Conservation (phyloP, 1,284 basidiomycete genomes). For the Meripilus lineatus region DNA sequence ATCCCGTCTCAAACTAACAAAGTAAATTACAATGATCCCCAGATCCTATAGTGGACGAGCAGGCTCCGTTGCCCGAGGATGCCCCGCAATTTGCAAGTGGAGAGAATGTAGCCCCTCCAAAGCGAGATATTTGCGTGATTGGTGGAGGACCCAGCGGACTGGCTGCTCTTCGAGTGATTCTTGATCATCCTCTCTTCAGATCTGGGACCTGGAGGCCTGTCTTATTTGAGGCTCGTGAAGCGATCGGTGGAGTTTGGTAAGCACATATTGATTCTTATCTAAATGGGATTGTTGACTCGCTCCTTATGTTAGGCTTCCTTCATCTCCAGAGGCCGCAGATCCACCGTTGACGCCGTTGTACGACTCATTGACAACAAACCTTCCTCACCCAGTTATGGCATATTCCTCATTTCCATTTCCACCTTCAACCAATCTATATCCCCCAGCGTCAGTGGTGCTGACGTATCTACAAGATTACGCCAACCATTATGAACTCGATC, state of each 20-base stretch:
- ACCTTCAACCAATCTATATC: constrained; percentile 65
- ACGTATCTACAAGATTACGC: constrained; percentile 61
- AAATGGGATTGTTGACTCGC: background rate
- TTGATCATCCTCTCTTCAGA: constrained; percentile 52
- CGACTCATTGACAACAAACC: constrained; percentile 70
- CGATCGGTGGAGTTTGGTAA: constrained; percentile 72
- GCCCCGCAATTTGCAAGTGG: too few species aligned
- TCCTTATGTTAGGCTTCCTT: too few species aligned
- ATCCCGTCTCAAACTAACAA: too few species aligned
- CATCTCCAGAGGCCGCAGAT: background rate
- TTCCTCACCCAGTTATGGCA: constrained; percentile 73
- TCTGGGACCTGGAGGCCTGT: constrained; percentile 50
- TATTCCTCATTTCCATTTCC: constrained; percentile 60
- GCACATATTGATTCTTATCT: constrained; percentile 14
- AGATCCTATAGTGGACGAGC: too few species aligned
- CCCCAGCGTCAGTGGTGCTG: constrained; percentile 49
- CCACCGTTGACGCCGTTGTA: constrained; percentile 68
- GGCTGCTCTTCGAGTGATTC: constrained; percentile 56
- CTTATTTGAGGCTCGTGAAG: constrained; percentile 58
- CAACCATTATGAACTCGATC: constrained; percentile 46
- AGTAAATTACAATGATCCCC: too few species aligned
- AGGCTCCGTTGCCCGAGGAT: too few species aligned
- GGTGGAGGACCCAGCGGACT: constrained; percentile 68
- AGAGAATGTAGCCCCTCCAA: too few species aligned
- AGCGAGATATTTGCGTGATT: constrained; percentile 53